Evolutionary conservation across 2,329 filamentous ascomycete genomes (phyloP), one percentile per base, ranked within the genome.

Genomic region (Seiridium unicorne): DNA sequence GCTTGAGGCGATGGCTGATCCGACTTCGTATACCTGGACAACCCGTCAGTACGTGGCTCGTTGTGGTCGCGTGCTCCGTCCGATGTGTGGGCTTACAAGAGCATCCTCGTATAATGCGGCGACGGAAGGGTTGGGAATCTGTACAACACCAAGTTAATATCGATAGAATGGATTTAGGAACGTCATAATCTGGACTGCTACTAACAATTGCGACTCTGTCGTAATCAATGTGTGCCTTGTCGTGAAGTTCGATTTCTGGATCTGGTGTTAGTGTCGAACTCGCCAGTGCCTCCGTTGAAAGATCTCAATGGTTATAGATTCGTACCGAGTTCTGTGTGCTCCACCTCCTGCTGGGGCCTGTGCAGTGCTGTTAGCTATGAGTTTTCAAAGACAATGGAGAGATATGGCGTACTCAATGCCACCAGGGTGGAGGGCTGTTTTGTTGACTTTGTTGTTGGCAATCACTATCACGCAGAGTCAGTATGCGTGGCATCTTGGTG

Each of bases 31-130:
- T 68, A 26, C 18, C 18, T 26, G 18, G 18, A 26, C 18, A 26
- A 26, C 1, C 85, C 76, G 55, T 56, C 36, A 32, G 32, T 53
- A 10, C 49, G 49, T 31, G 49, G 49, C 10, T 26, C 32, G 55
- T 54, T 47, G 63, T 26, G 6, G 18, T 26, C 18, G 18, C 18
- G 18, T 26, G 49, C 9, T 36, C 58, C 57, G 60, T 63, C 38
- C 7, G 26, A 56, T 31, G 51, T 55, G 9, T 69, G 69, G 70
- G 18, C 18, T 26, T 26, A 93, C 93, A 66, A 99, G 87, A 60
- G 95, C 95, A 90, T 99, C 95, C 87, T 99, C 95, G 84, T 99
- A 99, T 65, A 99, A 89, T 61, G 93, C 90, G 65, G 95, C 89
- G 63, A 98, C 95, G 60, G 94, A 95, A 65, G 94, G 93, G 81